Evolutionary conservation across 2,329 filamentous ascomycete species (phyloP).

Genomic region (Stenocarpella maydis): DNA sequence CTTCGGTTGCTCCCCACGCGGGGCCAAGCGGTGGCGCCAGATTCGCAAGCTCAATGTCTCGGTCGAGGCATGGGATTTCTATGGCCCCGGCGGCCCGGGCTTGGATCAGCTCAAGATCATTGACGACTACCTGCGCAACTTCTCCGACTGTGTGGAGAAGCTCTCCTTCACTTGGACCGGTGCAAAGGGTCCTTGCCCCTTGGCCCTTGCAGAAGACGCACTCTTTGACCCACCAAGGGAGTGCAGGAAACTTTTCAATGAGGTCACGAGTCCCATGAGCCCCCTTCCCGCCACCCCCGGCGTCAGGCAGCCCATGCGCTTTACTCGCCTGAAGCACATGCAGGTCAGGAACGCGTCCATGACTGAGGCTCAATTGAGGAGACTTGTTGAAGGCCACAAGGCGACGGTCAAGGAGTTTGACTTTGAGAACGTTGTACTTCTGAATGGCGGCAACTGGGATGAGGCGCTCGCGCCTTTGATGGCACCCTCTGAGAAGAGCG

Average conservation of each 20-base stretch:
- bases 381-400: conserved; percentile 73
- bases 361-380: conserved; percentile 74
- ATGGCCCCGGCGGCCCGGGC: conserved; percentile 61
- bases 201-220: conserved; percentile 74
- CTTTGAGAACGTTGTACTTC: conserved; percentile 78
- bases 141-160: conserved; percentile 71
- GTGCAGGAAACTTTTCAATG: conserved; percentile 67
- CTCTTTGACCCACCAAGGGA: conserved; percentile 67
- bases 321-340: conserved; percentile 73
- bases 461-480: conserved; percentile 80
- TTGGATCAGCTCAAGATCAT: conserved; percentile 79
- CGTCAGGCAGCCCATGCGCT: conserved; percentile 64
- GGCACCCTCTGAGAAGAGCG: conserved; percentile 49
- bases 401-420: conserved; percentile 78
- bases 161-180: conserved; percentile 83
- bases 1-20: conserved; percentile 77
- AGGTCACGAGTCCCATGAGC: conserved; percentile 71
- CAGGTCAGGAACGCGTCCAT: conserved; percentile 77
- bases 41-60: conserved; percentile 77
- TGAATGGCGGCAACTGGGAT: conserved; percentile 77
- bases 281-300: conserved; percentile 62
- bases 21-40: conserved; percentile 77
- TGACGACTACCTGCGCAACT: conserved; percentile 79
- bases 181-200: conserved; percentile 74
- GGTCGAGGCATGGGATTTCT: conserved; percentile 75